Evolutionary conservation across 805 yeast genomes (phyloP).

Genomic region (Ogataea wickerhamii): DNA sequence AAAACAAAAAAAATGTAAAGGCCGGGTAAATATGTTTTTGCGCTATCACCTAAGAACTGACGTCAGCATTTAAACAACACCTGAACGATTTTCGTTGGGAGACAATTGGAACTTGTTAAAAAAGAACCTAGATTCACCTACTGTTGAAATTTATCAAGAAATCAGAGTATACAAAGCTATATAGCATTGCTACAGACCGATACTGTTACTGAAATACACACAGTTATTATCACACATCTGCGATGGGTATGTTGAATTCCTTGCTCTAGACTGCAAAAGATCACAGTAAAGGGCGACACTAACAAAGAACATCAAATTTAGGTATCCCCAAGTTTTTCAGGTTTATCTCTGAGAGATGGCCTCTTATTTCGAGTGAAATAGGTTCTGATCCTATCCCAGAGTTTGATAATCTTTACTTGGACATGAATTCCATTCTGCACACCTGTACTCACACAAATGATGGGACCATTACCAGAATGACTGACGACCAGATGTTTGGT

Average conservation of each 20-base stretch:
- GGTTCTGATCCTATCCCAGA: slow-evolving; percentile 77
- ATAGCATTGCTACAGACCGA: too few species aligned
- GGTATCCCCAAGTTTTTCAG: slow-evolving; percentile 98
- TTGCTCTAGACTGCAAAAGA: too few species aligned
- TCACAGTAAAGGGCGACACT: too few species aligned
- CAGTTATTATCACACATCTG: too few species aligned
- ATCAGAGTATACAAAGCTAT: too few species aligned
- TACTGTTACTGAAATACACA: too few species aligned
- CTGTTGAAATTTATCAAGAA: too few species aligned
- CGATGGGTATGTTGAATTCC: too few species aligned
- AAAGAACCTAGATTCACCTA: too few species aligned
- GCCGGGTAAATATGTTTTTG: slow-evolving; percentile 2
- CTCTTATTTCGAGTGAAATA: slow-evolving; percentile 82
- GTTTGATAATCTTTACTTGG: slow-evolving; percentile 90
- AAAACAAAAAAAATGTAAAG: not conserved
- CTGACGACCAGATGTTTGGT: slow-evolving; percentile 89
- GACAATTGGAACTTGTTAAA: not conserved
- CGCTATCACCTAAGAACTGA: not conserved
- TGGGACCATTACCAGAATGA: slow-evolving; percentile 53
- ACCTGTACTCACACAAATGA: slow-evolving; percentile 88
- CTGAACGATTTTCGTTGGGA: slow-evolving; percentile 2
- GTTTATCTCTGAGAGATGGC: slow-evolving; percentile 99
- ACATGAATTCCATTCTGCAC: slow-evolving; percentile 96
- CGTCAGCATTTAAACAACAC: not conserved
- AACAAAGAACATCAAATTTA: too few species aligned